These are phyloP conservation scores for Botrytis fabae DNA, from an alignment of 2,329 filamentous ascomycete species.

Conservation along the genomic window DNA sequence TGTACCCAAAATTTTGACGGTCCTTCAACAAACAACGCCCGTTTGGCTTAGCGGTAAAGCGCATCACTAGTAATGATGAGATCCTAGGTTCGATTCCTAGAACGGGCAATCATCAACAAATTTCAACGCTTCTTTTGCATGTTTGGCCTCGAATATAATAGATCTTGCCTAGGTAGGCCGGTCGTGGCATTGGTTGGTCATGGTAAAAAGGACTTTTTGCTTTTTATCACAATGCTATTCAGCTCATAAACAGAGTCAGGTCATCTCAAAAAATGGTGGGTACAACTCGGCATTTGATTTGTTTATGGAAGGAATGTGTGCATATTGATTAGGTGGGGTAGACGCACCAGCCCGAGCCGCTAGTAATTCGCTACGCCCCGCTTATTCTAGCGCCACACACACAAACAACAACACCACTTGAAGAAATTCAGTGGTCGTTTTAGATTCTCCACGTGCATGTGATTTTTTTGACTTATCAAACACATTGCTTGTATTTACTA, in stretches of 20 bases:
- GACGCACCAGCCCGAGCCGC: neutral
- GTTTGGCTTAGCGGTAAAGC: slow-evolving; percentile 19
- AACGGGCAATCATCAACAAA: no score
- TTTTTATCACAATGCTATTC: neutral
- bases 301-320: neutral
- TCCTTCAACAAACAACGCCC: neutral
- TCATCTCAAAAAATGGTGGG: neutral
- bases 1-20: rapidly evolving
- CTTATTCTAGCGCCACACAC: neutral
- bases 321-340: neutral
- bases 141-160: neutral
- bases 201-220: neutral
- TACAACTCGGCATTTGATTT: neutral
- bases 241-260: neutral
- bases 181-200: no score
- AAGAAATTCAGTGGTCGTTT: neutral
- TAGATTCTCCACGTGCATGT: neutral
- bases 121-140: no score
- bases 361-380: neutral
- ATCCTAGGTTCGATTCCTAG: slow-evolving; percentile 19
- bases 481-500: neutral
- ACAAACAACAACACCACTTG: neutral
- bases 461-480: neutral
- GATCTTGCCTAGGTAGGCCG: neutral
- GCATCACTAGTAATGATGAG: slow-evolving; percentile 18